Evolutionary conservation across 1,284 basidiomycete species (phyloP).

Genomic region (Boletus albobrunnescens): DNA sequence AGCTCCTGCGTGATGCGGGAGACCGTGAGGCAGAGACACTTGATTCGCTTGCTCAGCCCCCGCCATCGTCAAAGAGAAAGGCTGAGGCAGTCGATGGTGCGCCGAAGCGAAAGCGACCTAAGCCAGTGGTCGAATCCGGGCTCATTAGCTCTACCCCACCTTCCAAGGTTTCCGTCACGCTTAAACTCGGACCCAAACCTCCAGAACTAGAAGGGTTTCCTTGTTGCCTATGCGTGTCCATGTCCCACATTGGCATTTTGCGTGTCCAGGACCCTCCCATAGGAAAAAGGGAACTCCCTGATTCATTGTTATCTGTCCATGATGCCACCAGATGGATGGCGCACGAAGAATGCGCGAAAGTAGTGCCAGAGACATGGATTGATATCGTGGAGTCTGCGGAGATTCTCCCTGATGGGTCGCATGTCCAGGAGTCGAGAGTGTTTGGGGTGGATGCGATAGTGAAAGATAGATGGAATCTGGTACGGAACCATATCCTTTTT

Average conservation of each 20-base stretch:
- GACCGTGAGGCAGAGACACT: constrained; percentile 52
- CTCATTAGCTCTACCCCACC: constrained; percentile 10
- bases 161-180: constrained; percentile 40
- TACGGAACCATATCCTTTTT: constrained; percentile 41
- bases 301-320: constrained; percentile 26
- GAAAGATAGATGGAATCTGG: constrained; percentile 87
- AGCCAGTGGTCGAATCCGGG: constrained; percentile 7
- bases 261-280: constrained; percentile 66
- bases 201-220: constrained; percentile 57
- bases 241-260: constrained; percentile 53
- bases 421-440: constrained; percentile 53
- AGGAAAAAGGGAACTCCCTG: constrained; percentile 47
- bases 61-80: constrained; percentile 38
- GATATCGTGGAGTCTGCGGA: constrained; percentile 53
- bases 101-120: constrained; percentile 37
- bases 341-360: constrained; percentile 72
- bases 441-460: constrained; percentile 83
- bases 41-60: constrained; percentile 19
- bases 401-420: constrained; percentile 31
- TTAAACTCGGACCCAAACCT: constrained; percentile 61
- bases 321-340: constrained; percentile 57
- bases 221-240: constrained; percentile 79
- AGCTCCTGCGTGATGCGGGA: constrained; percentile 62
- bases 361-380: constrained; percentile 84
- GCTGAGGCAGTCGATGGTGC: constrained; percentile 22